These are phyloP conservation scores for Pelargonium myrrhifolium DNA, from an alignment of 441 rosid genomes.

Conservation along the genomic window DNA sequence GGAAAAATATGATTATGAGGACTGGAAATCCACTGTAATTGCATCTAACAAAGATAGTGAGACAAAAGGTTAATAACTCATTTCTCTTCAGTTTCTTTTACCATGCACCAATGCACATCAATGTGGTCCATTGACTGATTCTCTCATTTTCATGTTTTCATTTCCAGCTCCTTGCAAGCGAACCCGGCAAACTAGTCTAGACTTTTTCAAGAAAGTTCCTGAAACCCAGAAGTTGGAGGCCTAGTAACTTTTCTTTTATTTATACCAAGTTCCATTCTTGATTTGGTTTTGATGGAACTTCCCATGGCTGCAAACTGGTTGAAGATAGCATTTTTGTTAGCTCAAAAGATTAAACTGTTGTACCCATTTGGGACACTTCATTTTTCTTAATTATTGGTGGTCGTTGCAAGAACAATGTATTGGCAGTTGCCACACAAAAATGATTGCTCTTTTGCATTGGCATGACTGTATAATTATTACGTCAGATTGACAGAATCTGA, in stretches of 20 bases:
- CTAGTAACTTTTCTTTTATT: conserved; percentile 11
- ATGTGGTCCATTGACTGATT: conserved; percentile 7
- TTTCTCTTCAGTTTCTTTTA: background rate
- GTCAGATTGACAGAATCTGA: no score
- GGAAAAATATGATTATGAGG: conserved; percentile 54
- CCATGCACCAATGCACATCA: background rate
- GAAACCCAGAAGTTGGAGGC: conserved; percentile 39
- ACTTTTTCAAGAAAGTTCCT: conserved; percentile 38
- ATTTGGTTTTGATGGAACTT: background rate
- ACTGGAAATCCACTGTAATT: conserved; percentile 69
- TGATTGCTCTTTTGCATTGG: no score
- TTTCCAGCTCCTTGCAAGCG: conserved; percentile 47
- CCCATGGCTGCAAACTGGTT: background rate
- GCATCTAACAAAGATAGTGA: conserved; percentile 40
- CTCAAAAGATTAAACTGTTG: no score
- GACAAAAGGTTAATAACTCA: conserved; percentile 35
- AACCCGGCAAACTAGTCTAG: conserved; percentile 52
- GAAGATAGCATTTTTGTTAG: background rate
- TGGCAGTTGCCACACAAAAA: no score
- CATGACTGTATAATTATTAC: no score
- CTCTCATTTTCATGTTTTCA: background rate
- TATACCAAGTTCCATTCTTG: background rate
- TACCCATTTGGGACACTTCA: no score
- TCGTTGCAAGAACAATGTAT: no score
- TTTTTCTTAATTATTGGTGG: no score